Conservation (phyloP, 1,284 basidiomycete genomes). For the Singerocomus inundabilis region DNA sequence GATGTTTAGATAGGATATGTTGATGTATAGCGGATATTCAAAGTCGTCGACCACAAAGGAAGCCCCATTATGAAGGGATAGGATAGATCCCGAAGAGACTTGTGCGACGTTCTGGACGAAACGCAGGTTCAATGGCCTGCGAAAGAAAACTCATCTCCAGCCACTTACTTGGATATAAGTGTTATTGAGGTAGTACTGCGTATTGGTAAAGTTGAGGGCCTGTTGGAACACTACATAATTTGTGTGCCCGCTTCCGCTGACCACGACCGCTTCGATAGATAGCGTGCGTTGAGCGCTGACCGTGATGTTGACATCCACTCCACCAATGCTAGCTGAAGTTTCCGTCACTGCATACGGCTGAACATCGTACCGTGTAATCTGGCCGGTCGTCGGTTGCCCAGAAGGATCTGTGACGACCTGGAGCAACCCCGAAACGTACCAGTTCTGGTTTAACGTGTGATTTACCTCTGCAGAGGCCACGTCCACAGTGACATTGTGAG, state of each 20-base stretch:
- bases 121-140: not conserved
- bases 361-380: conserved; percentile 57
- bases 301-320: conserved; percentile 48
- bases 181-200: conserved; percentile 47
- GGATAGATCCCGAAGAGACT: conserved; percentile 50
- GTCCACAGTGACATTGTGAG: conserved; percentile 69
- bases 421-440: conserved; percentile 74
- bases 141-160: not conserved
- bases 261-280: conserved; percentile 47
- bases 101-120: conserved; percentile 57
- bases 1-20: conserved; percentile 47
- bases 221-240: conserved; percentile 50
- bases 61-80: conserved; percentile 61
- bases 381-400: conserved; percentile 60
- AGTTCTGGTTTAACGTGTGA: conserved; percentile 66
- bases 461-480: conserved; percentile 71
- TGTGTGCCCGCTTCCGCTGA: conserved; percentile 46
- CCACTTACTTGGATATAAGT: conserved; percentile 40
- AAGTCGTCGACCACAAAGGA: conserved; percentile 55
- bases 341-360: conserved; percentile 53
- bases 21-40: conserved; percentile 64
- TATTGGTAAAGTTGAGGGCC: conserved; percentile 45
- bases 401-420: conserved; percentile 69
- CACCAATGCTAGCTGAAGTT: conserved; percentile 43
- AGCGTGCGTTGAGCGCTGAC: conserved; percentile 45